Conservation (phyloP, 345 rosid genomes). For the Cardiospermum halicacabum region DNA sequence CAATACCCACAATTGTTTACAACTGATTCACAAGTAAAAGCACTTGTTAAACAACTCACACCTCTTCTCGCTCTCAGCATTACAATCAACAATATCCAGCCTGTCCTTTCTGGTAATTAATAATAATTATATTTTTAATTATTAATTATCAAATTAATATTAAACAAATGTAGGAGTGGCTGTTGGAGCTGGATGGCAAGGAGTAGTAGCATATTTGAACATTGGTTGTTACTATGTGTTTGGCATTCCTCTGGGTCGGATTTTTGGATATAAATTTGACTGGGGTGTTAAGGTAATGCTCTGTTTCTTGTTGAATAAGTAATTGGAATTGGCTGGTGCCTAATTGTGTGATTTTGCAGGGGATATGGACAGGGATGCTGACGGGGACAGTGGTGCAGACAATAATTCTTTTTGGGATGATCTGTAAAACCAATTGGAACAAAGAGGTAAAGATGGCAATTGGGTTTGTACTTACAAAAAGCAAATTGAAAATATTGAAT, state of each 20-base stretch:
- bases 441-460: conserved; percentile 37
- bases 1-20: conserved; percentile 68
- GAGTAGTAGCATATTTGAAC: conserved; percentile 53
- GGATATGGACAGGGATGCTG: conserved; percentile 77
- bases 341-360: conserved; percentile 36
- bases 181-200: conserved; percentile 79
- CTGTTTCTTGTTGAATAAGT: too few species aligned
- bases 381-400: conserved; percentile 60
- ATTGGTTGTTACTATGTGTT: conserved; percentile 56
- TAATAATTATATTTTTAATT: background rate
- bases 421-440: conserved; percentile 66
- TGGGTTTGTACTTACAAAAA: background rate
- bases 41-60: conserved; percentile 59
- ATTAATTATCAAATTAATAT: background rate
- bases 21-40: conserved; percentile 36
- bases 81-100: conserved; percentile 64
- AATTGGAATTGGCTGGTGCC: background rate
- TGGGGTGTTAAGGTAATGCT: conserved; percentile 47
- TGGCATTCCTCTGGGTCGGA: conserved; percentile 57
- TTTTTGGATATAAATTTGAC: conserved; percentile 46
- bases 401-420: conserved; percentile 44
- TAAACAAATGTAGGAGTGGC: conserved; percentile 45
- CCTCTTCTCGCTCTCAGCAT: conserved; percentile 67
- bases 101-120: conserved; percentile 75
- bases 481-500: background rate